Percentiles rank a stretch among this genome's conserved stretches.
phyloP scores from a whole-genome alignment of 2,329 filamentous ascomycete genomes.

The Sclerotinia subarctica region DNA sequence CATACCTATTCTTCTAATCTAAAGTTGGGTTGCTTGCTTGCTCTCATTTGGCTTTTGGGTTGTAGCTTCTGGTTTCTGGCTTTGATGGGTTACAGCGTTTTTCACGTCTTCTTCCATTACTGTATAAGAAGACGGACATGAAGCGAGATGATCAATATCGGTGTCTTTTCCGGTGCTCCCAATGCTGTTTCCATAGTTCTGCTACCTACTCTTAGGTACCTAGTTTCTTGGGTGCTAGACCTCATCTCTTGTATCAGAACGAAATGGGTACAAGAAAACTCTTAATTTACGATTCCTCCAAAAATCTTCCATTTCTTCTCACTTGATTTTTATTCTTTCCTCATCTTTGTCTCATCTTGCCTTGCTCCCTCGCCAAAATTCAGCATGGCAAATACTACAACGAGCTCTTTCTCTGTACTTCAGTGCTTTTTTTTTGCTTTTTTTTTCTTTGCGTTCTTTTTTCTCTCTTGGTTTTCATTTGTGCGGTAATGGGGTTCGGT shows the following conservation, averaged over 20 bases:
- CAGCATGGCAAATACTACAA: background rate
- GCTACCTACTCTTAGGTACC: slow-evolving; percentile 1
- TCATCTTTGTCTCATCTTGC: background rate
- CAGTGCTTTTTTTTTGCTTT: slow-evolving; percentile 1
- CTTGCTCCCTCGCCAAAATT: background rate
- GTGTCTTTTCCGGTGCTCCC: background rate
- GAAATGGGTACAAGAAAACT: background rate
- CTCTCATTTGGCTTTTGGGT: slow-evolving; percentile 3
- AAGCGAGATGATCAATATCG: slow-evolving; percentile 5
- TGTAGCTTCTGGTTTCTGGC: slow-evolving; percentile 5
- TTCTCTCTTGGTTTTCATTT: background rate
- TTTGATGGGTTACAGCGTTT: slow-evolving; percentile 8
- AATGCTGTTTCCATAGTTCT: background rate
- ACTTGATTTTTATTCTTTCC: background rate
- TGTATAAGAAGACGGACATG: slow-evolving; percentile 6
- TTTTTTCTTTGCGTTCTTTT: background rate
- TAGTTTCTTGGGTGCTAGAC: slow-evolving; percentile 12
- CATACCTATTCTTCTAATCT: slow-evolving; percentile 92
- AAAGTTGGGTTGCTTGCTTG: slow-evolving; percentile 6
- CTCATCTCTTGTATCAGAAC: background rate
- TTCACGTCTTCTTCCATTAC: slow-evolving; percentile 5
- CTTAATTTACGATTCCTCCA: slow-evolving; percentile 10
- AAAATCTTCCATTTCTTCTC: background rate
- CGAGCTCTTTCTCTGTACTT: slow-evolving; percentile 4
- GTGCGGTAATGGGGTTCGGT: background rate